Base-by-base conservation (phyloP, 768 basidiomycete genomes). In the Russula sp. region DNA sequence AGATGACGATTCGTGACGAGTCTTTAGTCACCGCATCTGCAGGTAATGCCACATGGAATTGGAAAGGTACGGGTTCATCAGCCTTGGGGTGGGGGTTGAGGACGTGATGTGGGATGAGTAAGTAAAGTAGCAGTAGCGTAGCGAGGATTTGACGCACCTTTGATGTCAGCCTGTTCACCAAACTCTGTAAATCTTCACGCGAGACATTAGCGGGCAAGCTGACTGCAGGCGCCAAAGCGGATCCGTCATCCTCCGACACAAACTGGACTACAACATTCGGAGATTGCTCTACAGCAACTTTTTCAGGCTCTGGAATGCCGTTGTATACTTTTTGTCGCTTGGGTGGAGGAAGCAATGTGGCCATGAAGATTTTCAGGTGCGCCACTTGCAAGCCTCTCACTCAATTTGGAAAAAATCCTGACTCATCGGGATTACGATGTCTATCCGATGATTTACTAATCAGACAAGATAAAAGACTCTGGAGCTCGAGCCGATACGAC, bases 51-150 rank as follows among this genome's bases (percentile, higher is more conserved):
- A 98, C 86, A 76, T 96, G 89, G 76, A 98, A 97, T 40, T 89
- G 80, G 72, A 94, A 98, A 6, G 96, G 94, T 20, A 94, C 85
- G 51, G 94, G 92, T 69, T 97, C 94, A 69, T 94, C 92, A 60
- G 86, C 83, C 86, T 89, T 55, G n/a, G n/a, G n/a, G n/a, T n/a
- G n/a, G n/a, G n/a, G n/a, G n/a, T n/a, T n/a, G n/a, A 7, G 1
- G 20, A 52, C 44, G 60, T 63, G 44, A 34, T 69, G 40, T 61
- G 40, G 36, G 55, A 69, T 65, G 57, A 52, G 62, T 53, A 69
- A n/a, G 6, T 61, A 53, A 42, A 11, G 14, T 11, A 7, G 36
- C 14, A 62, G 38, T n/a, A n/a, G 28, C 28, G 28, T 30, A n/a
- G 28, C 28, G 28, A n/a, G n/a, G 46, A 59, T 48, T 5, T 48